phyloP scores from a whole-genome alignment of 495 filamentous ascomycete genomes.

The Rostrohypoxylon terebratum region DNA sequence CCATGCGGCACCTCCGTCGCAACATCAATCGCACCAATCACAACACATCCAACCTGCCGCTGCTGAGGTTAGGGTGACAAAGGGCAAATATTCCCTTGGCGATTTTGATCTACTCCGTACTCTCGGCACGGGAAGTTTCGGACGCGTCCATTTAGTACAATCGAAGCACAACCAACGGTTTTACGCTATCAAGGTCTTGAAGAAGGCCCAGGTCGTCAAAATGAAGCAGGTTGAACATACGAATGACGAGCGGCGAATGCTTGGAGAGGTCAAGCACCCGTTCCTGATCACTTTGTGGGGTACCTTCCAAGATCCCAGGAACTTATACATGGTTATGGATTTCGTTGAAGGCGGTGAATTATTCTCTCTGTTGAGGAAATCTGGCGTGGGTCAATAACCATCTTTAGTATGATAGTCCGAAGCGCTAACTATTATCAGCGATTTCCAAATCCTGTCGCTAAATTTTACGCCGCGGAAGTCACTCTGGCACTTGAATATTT shows the following conservation, averaged over 20 bases:
- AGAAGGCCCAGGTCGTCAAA: slow-evolving; percentile 98
- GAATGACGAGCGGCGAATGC: slow-evolving; percentile 95
- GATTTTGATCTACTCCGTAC: slow-evolving; percentile 92
- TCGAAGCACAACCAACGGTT: slow-evolving; percentile 96
- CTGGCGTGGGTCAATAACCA: slow-evolving; percentile 76
- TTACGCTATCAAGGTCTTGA: slow-evolving; percentile 98
- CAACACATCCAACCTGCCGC: slow-evolving; percentile 40
- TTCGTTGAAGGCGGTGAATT: slow-evolving; percentile 99
- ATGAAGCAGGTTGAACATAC: slow-evolving; percentile 99
- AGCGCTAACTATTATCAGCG: slow-evolving; percentile 67
- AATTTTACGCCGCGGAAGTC: slow-evolving; percentile 98
- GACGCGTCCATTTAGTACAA: slow-evolving; percentile 94
- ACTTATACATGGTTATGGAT: slow-evolving; percentile 99
- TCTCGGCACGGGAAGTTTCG: slow-evolving; percentile 96
- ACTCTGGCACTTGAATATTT: slow-evolving; percentile 95
- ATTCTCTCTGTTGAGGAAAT: slow-evolving; percentile 94
- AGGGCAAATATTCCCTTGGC: slow-evolving; percentile 94
- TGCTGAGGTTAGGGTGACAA: slow-evolving; percentile 74
- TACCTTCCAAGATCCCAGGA: slow-evolving; percentile 94
- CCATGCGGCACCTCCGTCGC: slow-evolving; percentile 54
- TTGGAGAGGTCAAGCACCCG: slow-evolving; percentile 93
- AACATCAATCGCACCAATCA: slow-evolving; percentile 38
- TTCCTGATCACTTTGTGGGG: slow-evolving; percentile 98
- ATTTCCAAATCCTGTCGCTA: slow-evolving; percentile 98
- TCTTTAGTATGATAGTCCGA: not conserved